Conservation (phyloP, 2,329 filamentous ascomycete species). For the Monilinia fructicola region DNA sequence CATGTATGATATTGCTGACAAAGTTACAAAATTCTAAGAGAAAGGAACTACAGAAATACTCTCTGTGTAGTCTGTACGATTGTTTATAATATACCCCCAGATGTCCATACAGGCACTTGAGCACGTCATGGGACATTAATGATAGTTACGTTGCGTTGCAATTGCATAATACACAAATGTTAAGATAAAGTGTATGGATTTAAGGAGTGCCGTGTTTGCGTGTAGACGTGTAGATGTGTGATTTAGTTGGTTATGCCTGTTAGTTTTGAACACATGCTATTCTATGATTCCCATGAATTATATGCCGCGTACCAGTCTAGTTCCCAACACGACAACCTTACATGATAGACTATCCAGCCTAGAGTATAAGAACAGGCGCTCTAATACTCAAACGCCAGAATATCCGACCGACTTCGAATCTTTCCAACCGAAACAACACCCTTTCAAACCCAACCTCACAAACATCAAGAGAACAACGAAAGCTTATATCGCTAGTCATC, state of each 20-base stretch:
- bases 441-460: too few relatives aligned
- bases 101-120: not conserved
- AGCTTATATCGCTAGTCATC: too few relatives aligned
- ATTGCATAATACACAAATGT: not conserved
- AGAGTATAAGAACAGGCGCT: too few relatives aligned
- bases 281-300: not conserved
- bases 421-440: too few relatives aligned
- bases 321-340: too few relatives aligned
- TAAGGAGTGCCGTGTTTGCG: not conserved
- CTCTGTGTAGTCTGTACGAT: conserved; percentile 2
- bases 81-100: not conserved
- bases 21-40: not conserved
- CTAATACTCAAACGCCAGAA: too few relatives aligned
- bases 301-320: too few relatives aligned
- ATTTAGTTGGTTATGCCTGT: not conserved
- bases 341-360: too few relatives aligned
- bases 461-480: too few relatives aligned
- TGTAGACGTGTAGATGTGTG: not conserved
- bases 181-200: not conserved
- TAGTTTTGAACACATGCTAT: not conserved
- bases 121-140: not conserved
- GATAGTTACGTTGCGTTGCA: not conserved
- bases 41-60: not conserved
- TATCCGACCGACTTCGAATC: too few relatives aligned
- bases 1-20: not conserved